Evolutionary conservation across 768 basidiomycete genomes (phyloP).

Genomic region (Coprinellus micaceus): DNA sequence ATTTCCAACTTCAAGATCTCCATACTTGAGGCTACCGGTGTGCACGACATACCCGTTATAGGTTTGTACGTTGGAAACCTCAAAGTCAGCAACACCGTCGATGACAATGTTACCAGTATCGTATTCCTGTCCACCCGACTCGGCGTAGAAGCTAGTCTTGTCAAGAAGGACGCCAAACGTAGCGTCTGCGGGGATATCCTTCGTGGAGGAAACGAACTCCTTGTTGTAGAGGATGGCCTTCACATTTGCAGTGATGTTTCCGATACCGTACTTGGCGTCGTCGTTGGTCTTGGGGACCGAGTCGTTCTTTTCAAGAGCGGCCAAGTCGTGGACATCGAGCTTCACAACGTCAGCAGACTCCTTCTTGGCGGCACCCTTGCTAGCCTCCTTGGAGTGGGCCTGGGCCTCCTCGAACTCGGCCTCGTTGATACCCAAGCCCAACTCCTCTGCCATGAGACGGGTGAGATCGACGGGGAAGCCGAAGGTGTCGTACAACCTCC

Average conservation of each 20-base stretch:
- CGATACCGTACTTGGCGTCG: constrained; percentile 81
- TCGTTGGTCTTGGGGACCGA: constrained; percentile 90
- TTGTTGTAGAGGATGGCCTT: constrained; percentile 85
- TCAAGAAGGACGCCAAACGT: constrained; percentile 87
- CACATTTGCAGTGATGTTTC: constrained; percentile 71
- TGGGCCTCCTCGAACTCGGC: constrained; percentile 88
- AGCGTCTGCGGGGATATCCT: constrained; percentile 56
- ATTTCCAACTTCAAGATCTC: constrained; percentile 71
- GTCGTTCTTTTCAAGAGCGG: constrained; percentile 72
- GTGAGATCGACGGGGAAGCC: constrained; percentile 98
- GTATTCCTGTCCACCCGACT: constrained; percentile 95
- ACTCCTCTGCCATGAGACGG: constrained; percentile 94
- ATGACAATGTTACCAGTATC: constrained; percentile 95
- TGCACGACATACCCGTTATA: constrained; percentile 97
- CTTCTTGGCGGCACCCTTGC: constrained; percentile 79
- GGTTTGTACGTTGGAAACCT: constrained; percentile 88
- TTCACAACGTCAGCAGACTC: constrained; percentile 68
- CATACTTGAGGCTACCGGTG: constrained; percentile 87
- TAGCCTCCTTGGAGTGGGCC: constrained; percentile 84
- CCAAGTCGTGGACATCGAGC: constrained; percentile 94
- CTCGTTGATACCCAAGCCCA: constrained; percentile 80
- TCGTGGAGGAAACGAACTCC: constrained; percentile 66
- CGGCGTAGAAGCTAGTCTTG: constrained; percentile 94
- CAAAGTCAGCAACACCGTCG: constrained; percentile 88
- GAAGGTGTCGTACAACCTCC: constrained; percentile 96